These are phyloP conservation scores for Podospora australis DNA, from an alignment of 495 filamentous ascomycete genomes.

Conservation along the genomic window DNA sequence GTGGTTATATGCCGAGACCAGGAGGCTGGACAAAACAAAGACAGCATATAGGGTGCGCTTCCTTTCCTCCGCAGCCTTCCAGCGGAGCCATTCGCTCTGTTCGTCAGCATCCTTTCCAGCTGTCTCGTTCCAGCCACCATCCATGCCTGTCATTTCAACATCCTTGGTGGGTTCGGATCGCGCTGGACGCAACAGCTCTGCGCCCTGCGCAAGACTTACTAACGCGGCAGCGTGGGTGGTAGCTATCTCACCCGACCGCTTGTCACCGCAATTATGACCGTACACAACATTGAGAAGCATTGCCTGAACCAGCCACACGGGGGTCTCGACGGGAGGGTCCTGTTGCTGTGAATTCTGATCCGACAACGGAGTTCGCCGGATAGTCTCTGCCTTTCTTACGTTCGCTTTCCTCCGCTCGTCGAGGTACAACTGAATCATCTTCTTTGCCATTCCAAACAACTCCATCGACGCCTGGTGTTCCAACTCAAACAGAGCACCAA, in stretches of 20 bases:
- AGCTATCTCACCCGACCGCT: constrained; percentile 81
- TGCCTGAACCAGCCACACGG: constrained; percentile 95
- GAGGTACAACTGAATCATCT: constrained; percentile 88
- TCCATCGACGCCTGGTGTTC: constrained; percentile 75
- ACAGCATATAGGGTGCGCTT: constrained; percentile 91
- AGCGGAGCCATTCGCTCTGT: constrained; percentile 77
- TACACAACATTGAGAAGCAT: constrained; percentile 97
- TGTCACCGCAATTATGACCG: constrained; percentile 92
- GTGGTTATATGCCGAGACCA: constrained; percentile 90
- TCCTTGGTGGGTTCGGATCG: constrained; percentile 34
- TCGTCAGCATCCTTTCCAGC: constrained; percentile 54
- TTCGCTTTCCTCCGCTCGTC: constrained; percentile 90
- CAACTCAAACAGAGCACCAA: constrained; percentile 90
- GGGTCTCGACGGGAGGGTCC: constrained; percentile 71
- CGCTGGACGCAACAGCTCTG: constrained; percentile 60
- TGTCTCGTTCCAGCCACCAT: constrained; percentile 41
- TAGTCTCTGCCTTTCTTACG: constrained; percentile 65
- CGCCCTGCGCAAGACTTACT: constrained; percentile 83
- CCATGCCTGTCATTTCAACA: constrained; percentile 42
- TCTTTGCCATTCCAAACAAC: constrained; percentile 87
- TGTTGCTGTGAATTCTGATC: constrained; percentile 44
- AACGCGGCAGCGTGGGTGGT: constrained; percentile 85
- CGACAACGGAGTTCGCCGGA: constrained; percentile 50
- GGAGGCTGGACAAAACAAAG: constrained; percentile 82
- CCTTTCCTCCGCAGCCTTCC: constrained; percentile 84